Conservation (phyloP, 345 rosid species). For the Salix dunnii region DNA sequence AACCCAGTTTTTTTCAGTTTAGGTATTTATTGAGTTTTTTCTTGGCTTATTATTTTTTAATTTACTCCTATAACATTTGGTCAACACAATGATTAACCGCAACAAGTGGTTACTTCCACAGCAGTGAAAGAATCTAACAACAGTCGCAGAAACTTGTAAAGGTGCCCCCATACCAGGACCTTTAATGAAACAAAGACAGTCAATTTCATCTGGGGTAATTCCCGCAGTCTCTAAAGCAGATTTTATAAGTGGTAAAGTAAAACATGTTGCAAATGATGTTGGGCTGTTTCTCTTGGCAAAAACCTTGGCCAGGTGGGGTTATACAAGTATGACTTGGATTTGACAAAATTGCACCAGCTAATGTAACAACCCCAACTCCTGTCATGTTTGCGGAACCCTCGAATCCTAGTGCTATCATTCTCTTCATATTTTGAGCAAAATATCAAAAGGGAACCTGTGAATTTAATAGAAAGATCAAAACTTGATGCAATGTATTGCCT, state of each 20-base stretch:
- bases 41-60: too few species aligned
- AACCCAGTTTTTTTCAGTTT: too few species aligned
- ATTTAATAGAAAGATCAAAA: not conserved
- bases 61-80: too few species aligned
- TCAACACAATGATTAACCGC: constrained; percentile 97
- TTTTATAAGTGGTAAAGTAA: constrained; percentile 80
- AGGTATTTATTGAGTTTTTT: too few species aligned
- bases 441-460: not conserved
- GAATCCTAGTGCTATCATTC: constrained; percentile 74
- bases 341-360: constrained; percentile 76
- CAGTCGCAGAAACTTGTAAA: constrained; percentile 70
- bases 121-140: constrained; percentile 69
- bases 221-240: constrained; percentile 62
- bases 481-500: not conserved
- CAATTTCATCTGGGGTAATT: constrained; percentile 65
- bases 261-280: constrained; percentile 78
- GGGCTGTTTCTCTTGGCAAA: constrained; percentile 94
- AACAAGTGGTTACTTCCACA: constrained; percentile 91
- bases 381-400: constrained; percentile 98
- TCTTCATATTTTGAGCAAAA: constrained; percentile 44
- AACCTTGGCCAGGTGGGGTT: constrained; percentile 96
- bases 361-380: constrained; percentile 77
- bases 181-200: constrained; percentile 86
- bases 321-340: constrained; percentile 96
- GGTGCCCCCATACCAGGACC: constrained; percentile 99